Evolutionary conservation across 2,329 filamentous ascomycete species (phyloP), one percentile per base, ranked within the genome.

Genomic region (Scopulariopsis brevicaulis): DNA sequence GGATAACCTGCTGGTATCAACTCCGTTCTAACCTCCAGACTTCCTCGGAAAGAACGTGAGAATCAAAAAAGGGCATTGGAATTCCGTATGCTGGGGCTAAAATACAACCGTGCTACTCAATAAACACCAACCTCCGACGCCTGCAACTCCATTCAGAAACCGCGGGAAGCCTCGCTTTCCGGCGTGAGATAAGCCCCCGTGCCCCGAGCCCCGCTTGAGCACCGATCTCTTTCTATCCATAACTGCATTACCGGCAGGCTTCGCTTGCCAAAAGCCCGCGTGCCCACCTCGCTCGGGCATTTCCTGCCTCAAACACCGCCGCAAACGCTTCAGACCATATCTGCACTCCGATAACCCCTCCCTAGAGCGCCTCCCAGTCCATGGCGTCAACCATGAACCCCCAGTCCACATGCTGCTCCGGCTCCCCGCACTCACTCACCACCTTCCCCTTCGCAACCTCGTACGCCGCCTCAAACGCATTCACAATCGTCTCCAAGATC

Each of bases 341-440:
- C 40, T 10, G 34, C 12, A 24, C 22, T 22, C 32, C n/a, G 40
- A 7, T n/a, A 7, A n/a, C 46, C 20, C 46, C 2, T 35, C 18
- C 24, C 32, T 53, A 57, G 12, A 57, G 40, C 2, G 55, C 46
- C 64, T 82, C 77, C 79, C 79, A 82, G 59, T 83, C 80, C 80
- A 82, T 83, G 1, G 78, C 79, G 61, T 83, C 80, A 2, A 80
- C 75, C 68, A 83, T 81, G 59, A 82, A 82, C 28, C 73, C 75
- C 78, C 79, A 83, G 59, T 77, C 74, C 10, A 56, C 58, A 14
- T 53, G 46, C 14, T 56, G 50, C 25, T 58, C 25, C 46, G 73
- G 71, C 58, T 76, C 73, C 18, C 63, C 59, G 11, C 64, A 62
- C 32, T 57, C 59, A 25, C 24, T 59, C 25, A 37, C 53, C 15